Base-by-base conservation (phyloP, 176 grass and related monocot species). In the Dactylis glomerata region DNA sequence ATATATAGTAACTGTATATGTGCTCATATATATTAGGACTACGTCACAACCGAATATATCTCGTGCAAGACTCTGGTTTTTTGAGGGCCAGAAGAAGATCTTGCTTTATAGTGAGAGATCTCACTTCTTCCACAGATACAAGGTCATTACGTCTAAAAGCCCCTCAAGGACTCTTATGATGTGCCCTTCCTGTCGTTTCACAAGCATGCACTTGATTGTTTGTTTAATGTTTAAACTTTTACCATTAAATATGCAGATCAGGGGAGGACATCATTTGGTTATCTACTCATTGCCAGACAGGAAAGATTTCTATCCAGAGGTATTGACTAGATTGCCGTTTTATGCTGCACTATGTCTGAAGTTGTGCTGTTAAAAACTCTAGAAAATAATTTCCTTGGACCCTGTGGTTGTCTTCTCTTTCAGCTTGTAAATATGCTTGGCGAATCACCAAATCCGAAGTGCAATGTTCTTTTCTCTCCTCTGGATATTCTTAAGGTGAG, bases 101-200 rank as follows among this genome's bases (percentile, higher is more conserved):
- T 89, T 98, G 87, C 91, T 98, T 84, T 98, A 98, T 74, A 98
- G 93, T 26, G 96, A 95, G 81, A 95, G 96, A 82, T 90, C 96
- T 90, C 96, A 98, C 83, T 98, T 98, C 87, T 98, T 95, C 78
- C 92, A 95, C 70, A 79, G 93, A 93, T 98, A 95, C 62, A 98
- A 93, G 93, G 96, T 98, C 27, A 58, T 87, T 69, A 19, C 54
- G 64, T 61, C 30, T 62, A 68, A 64, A 54, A 30, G 3, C 12
- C 71, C 30, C 14, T 77, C 0, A 6, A 76, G 52, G 32, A 71
- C 72, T 80, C 1, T 77, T 83, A 72, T 74, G 38, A 4, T 19
- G 1, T 68, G 58, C 0, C 26, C 3, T 55, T 63, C n/a, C 17
- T 66, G 45, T 59, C 23, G 2, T 67, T 83, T 81, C 17, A 36